These are phyloP conservation scores for Colletotrichum endophyticum DNA, from an alignment of 2,329 filamentous ascomycete genomes.

Conservation along the genomic window DNA sequence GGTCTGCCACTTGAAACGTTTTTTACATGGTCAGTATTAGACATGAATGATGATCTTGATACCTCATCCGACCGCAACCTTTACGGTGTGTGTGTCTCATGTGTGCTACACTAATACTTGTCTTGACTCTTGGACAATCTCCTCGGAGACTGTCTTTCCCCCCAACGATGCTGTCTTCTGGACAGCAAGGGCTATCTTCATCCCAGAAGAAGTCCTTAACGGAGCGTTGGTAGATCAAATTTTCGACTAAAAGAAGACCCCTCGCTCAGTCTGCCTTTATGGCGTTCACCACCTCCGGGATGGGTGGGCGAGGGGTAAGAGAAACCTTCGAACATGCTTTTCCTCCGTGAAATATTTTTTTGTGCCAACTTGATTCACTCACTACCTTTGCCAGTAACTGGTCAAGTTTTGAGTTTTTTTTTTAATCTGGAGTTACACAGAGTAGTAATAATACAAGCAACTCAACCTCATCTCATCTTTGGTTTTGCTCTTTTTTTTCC, in stretches of 20 bases:
- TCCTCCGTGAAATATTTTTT: neutral
- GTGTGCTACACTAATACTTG: conserved; percentile 15
- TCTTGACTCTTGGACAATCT: neutral
- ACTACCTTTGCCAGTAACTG: neutral
- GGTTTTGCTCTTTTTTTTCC: neutral
- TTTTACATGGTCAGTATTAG: conserved; percentile 18
- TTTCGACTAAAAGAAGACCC: conserved; percentile 42
- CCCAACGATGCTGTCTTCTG: conserved; percentile 74
- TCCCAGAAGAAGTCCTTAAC: conserved; percentile 76
- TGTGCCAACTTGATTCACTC: neutral
- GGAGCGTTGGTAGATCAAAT: conserved; percentile 76
- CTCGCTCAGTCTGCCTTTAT: conserved; percentile 31
- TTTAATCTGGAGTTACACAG: neutral
- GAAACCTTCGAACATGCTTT: conserved; percentile 41
- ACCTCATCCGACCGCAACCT: conserved; percentile 20
- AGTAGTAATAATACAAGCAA: conserved; percentile 4
- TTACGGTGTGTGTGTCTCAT: neutral
- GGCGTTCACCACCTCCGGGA: conserved; percentile 34
- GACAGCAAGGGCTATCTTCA: conserved; percentile 75
- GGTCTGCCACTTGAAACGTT: neutral
- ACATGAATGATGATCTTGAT: conserved; percentile 23
- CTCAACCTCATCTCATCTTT: neutral
- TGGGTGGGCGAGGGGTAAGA: conserved; percentile 45
- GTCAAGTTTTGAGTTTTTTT: neutral
- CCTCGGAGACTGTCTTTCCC: neutral